A percentile compares a stretch with the other conserved stretches of the same genome.
Conservation (phyloP, 2,329 filamentous ascomycete species). For the Penicillium sp. region DNA sequence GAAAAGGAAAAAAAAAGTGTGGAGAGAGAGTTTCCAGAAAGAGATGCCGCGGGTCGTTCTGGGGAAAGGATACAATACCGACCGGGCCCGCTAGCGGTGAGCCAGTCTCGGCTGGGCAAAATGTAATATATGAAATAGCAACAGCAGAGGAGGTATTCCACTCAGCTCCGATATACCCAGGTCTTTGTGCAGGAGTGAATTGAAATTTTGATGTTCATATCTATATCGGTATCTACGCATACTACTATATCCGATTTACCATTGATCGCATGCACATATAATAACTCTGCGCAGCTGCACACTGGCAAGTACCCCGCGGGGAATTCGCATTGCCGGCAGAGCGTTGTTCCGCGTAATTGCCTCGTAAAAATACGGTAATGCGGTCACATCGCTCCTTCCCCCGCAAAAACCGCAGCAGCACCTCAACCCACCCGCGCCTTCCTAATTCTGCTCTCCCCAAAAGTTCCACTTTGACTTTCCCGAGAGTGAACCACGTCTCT, state of each 20-base stretch:
- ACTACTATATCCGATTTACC: too few relatives aligned
- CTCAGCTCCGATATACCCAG: too few relatives aligned
- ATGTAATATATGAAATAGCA: constrained; percentile 22
- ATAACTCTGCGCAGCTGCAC: too few relatives aligned
- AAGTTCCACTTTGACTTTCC: too few relatives aligned
- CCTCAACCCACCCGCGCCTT: neutral
- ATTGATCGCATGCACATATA: too few relatives aligned
- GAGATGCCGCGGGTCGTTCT: constrained; percentile 9
- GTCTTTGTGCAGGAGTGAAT: too few relatives aligned
- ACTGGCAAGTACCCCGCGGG: constrained; percentile 22
- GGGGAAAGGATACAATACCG: constrained; percentile 19
- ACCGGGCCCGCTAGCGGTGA: constrained; percentile 20
- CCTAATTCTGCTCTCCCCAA: constrained; percentile 1
- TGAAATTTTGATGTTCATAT: too few relatives aligned
- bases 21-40: neutral
- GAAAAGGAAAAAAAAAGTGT: neutral
- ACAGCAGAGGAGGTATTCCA: too few relatives aligned
- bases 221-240: too few relatives aligned
- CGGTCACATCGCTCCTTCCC: neutral
- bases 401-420: constrained; percentile 2
- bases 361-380: neutral
- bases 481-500: neutral
- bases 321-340: constrained; percentile 22
- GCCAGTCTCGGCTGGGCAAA: constrained; percentile 21
- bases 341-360: constrained; percentile 11